These are phyloP conservation scores for Irpex lacteus DNA, from an alignment of 1,284 basidiomycete species.

Conservation along the genomic window DNA sequence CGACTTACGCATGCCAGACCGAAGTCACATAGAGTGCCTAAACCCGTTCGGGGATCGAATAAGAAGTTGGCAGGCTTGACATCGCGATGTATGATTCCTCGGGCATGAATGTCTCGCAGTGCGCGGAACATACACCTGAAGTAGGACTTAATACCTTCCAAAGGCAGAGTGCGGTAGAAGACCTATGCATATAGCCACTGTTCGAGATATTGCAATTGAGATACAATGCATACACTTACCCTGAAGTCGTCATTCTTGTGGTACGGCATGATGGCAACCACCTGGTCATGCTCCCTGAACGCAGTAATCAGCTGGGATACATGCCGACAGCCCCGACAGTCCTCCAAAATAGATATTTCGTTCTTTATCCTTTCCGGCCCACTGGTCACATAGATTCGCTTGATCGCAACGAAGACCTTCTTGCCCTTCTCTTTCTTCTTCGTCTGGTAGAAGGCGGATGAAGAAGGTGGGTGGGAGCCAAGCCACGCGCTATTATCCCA, in stretches of 20 bases:
- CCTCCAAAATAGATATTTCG: conserved; percentile 92
- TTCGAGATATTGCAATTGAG: not conserved
- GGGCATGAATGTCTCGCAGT: conserved; percentile 85
- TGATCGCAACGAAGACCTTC: conserved; percentile 88
- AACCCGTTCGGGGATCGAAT: conserved; percentile 82
- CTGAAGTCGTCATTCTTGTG: conserved; percentile 92
- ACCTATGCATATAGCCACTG: conserved; percentile 45
- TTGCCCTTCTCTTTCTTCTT: conserved; percentile 35
- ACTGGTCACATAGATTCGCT: conserved; percentile 96
- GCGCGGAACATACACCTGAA: conserved; percentile 91
- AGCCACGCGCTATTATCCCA: conserved; percentile 87
- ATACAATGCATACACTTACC: conserved; percentile 44
- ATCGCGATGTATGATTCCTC: conserved; percentile 93
- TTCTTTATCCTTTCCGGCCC: conserved; percentile 92
- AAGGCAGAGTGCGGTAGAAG: conserved; percentile 70
- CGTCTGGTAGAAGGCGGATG: conserved; percentile 62
- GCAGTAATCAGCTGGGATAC: conserved; percentile 93
- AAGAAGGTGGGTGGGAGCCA: conserved; percentile 49
- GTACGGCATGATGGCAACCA: conserved; percentile 94
- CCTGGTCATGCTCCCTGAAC: conserved; percentile 89
- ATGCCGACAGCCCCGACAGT: conserved; percentile 78
- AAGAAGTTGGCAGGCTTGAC: conserved; percentile 99
- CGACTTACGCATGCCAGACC: conserved; percentile 84
- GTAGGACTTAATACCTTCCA: conserved; percentile 81
- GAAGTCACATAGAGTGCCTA: conserved; percentile 93